Evolutionary conservation across 495 filamentous ascomycete species (phyloP).

Genomic region (Aspergillus nanangensis): DNA sequence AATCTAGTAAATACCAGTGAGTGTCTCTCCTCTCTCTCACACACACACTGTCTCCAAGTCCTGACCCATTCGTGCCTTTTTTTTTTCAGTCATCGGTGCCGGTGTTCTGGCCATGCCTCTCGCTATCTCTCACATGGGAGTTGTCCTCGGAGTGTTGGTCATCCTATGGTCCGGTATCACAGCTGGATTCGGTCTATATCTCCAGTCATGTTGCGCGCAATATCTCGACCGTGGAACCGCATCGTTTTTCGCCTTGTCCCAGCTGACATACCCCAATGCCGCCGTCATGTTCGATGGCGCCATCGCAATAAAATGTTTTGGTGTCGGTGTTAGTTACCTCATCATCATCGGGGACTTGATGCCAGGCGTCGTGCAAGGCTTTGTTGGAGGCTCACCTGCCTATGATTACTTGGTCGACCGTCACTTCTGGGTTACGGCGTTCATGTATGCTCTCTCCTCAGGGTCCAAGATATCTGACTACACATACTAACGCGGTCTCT

Average conservation of each 20-base stretch:
- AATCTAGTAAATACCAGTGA: slow-evolving; percentile 89
- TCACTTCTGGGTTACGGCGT: slow-evolving; percentile 97
- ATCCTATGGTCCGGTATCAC: slow-evolving; percentile 87
- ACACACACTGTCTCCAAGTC: background rate
- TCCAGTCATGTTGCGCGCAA: slow-evolving; percentile 85
- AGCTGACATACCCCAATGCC: slow-evolving; percentile 94
- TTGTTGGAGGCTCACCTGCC: slow-evolving; percentile 54
- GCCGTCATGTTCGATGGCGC: slow-evolving; percentile 93
- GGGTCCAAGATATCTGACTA: too few relatives aligned
- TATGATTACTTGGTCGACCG: slow-evolving; percentile 77
- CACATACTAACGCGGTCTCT: too few relatives aligned
- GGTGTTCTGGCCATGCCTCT: slow-evolving; percentile 93
- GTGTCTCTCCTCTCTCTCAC: slow-evolving; percentile 8
- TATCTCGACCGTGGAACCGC: slow-evolving; percentile 82
- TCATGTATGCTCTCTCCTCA: slow-evolving; percentile 70
- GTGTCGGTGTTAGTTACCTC: slow-evolving; percentile 91
- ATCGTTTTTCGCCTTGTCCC: slow-evolving; percentile 89
- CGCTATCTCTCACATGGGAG: slow-evolving; percentile 88
- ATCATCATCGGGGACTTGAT: slow-evolving; percentile 99
- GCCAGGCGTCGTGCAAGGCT: slow-evolving; percentile 85
- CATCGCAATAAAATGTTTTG: slow-evolving; percentile 97
- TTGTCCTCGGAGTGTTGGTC: slow-evolving; percentile 73
- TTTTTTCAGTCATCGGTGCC: slow-evolving; percentile 90
- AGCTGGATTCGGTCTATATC: slow-evolving; percentile 89
- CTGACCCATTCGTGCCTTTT: too few relatives aligned